Evolutionary conservation across 768 basidiomycete genomes (phyloP).

Genomic region (Psilocybe sp.): DNA sequence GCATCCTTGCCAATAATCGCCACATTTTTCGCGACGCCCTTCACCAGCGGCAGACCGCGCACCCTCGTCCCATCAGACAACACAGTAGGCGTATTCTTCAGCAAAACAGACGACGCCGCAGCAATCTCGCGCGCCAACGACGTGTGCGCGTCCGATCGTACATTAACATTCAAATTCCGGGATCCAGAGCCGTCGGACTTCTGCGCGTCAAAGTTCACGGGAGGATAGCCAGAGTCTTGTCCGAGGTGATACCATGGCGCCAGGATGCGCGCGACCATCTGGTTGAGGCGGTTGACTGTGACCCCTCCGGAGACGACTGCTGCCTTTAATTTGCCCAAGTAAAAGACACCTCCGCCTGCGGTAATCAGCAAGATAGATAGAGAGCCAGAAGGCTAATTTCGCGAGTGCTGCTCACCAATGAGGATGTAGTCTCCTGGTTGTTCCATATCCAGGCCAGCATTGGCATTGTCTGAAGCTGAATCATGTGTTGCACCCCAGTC

Average conservation of each 20-base stretch:
- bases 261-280: slow-evolving; percentile 46
- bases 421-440: slow-evolving; percentile 48
- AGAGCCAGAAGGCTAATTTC: not conserved
- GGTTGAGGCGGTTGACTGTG: slow-evolving; percentile 31
- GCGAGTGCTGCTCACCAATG: slow-evolving; percentile 26
- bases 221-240: slow-evolving; percentile 47
- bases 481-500: slow-evolving; percentile 55
- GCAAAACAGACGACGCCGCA: slow-evolving; percentile 60
- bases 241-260: slow-evolving; percentile 45
- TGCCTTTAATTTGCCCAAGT: slow-evolving; percentile 22
- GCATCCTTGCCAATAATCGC: slow-evolving; percentile 63
- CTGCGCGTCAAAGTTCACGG: slow-evolving; percentile 45
- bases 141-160: slow-evolving; percentile 41
- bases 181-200: slow-evolving; percentile 42
- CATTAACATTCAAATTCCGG: slow-evolving; percentile 40
- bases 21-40: slow-evolving; percentile 48
- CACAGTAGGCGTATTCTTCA: slow-evolving; percentile 57
- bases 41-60: slow-evolving; percentile 42
- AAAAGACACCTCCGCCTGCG: slow-evolving; percentile 37
- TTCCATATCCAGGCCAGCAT: slow-evolving; percentile 49
- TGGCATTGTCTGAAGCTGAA: slow-evolving; percentile 41
- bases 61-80: slow-evolving; percentile 33
- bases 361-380: not conserved
- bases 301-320: slow-evolving; percentile 36
- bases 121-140: slow-evolving; percentile 62